Evolutionary conservation across 805 yeast genomes (phyloP), one percentile per base, ranked within the genome.

Genomic region (Lipomyces yamanashiensis): DNA sequence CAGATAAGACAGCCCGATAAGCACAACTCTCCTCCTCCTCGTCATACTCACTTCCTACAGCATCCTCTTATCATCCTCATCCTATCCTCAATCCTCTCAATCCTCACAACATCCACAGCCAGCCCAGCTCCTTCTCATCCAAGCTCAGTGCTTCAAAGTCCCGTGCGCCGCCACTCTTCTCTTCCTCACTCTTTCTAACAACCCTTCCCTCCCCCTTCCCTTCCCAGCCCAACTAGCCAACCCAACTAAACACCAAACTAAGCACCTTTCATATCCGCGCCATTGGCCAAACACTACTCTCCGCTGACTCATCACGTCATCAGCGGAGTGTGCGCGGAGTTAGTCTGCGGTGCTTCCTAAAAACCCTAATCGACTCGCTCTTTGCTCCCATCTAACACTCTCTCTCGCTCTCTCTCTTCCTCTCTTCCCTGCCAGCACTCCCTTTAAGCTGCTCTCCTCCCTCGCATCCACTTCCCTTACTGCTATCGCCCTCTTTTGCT

Each of bases 371-470:
- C 13, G 51, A 10, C 3, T 28, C 17, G 21, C 47, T n/a, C 10
- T 19, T 43, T n/a, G 34, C 34, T 54, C 51, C 17, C 51, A 47
- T 55, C 33, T 9, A 47, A 9, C 54, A 17, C 55, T 15, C 12
- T 13, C 15, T 41, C 49, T 10, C 21, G 48, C 51, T n/a, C 40
- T 28, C 36, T 21, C 28, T 28, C 21, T 36, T 43, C 41, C 28
- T 54, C 23, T 45, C 53, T 54, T 39, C 39, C 47, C 37, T 28
- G 19, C 48, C 40, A 17, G 44, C 33, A 36, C 39, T 43, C 48
- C 36, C 17, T 41, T 43, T 9, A 23, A 17, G 28, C 12, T n/a
- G 36, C 51, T 47, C 28, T 39, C 45, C 41, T 36, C 48, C 21
- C 57, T 21, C 37, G 19, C 51, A 5, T 34, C 36, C 12, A 12